Evolutionary conservation across 129 eudicot genomes (phyloP), one percentile per base, ranked within the genome.

Genomic region (Glebionis coronaria): DNA sequence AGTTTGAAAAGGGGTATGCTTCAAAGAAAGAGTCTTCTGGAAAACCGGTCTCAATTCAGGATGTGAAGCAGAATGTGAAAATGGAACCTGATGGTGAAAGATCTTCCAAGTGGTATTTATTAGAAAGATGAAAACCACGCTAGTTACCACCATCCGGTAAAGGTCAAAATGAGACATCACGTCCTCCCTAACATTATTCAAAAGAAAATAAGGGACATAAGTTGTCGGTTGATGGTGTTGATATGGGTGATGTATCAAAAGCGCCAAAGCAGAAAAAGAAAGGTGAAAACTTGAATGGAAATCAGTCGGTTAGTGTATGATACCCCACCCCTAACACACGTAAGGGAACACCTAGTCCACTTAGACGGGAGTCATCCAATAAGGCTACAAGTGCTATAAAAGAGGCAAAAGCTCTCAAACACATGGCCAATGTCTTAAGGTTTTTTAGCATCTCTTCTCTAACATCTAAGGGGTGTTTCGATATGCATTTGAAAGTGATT

Each of bases 371-470:
- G 79, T 74, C 99, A 28, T 66, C 90, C 10, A 89, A 83, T 79
- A 95, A 88, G 61, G 91, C 97, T 78, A 90, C 96, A 75, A 87
- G 77, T 40, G 90, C 95, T 75, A 44, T 93, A 15, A 93, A 89
- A 85, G 99, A 94, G 77, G 99, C 99, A 4, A 94, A 73, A 70
- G 92, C 82, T 75, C 95, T 94, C 52, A 94, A 94, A 66, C 99
- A 90, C 82, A 80, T 90, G 73, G 99, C 99, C 65, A 97, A 94
- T 74, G 99, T 62, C 88, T 76, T 61, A 94, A 94, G 99, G 99
- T 94, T 71, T 61, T 23, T 2, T 53, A 47, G 4, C 13, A 6
- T 4, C 35, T 13, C 2, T 53, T 53, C 14, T 68, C 18, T 68
- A 16, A 15, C 62, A 5, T 47, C 5, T 42, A n/a, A 9, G 29